phyloP scores from a whole-genome alignment of 192 early-diverging fungal genomes.

The Coemansia asiatica region DNA sequence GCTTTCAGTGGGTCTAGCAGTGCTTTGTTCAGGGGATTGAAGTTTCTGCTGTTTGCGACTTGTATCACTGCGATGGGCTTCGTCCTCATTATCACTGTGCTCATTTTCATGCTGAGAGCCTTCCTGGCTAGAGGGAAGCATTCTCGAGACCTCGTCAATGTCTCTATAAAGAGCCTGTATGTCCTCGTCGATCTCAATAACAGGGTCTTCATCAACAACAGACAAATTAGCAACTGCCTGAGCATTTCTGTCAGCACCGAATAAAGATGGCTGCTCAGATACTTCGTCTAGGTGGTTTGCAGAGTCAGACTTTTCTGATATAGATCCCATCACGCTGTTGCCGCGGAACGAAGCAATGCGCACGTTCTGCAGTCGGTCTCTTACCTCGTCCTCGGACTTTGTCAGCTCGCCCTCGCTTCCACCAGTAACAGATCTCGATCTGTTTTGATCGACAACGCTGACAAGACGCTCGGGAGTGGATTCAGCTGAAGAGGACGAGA shows the following conservation, averaged over 20 bases:
- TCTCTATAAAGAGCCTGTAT: constrained; percentile 30
- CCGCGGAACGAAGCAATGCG: constrained; percentile 21
- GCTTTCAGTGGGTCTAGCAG: background rate
- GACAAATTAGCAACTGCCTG: background rate
- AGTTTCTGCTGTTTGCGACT: background rate
- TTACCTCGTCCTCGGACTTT: constrained; percentile 40
- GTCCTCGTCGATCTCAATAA: constrained; percentile 14
- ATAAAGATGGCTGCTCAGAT: background rate
- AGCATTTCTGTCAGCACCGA: background rate
- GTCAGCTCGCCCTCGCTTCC: constrained; percentile 31
- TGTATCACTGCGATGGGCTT: background rate
- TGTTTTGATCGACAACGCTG: background rate
- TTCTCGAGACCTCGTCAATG: constrained; percentile 33
- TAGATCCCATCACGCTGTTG: constrained; percentile 1
- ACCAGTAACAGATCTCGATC: constrained; percentile 22
- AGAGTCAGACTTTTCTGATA: constrained; percentile 17
- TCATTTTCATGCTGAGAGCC: constrained; percentile 14
- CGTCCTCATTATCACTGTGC: background rate
- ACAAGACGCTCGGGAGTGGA: constrained; percentile 29
- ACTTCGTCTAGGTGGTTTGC: background rate
- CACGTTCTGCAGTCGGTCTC: constrained; percentile 40
- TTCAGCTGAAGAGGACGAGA: constrained; percentile 24
- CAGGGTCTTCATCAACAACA: constrained; percentile 5
- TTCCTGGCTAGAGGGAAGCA: constrained; percentile 32
- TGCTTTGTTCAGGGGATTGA: background rate